phyloP scores from a whole-genome alignment of 176 grass and related monocot species.

The Phragmites australis region DNA sequence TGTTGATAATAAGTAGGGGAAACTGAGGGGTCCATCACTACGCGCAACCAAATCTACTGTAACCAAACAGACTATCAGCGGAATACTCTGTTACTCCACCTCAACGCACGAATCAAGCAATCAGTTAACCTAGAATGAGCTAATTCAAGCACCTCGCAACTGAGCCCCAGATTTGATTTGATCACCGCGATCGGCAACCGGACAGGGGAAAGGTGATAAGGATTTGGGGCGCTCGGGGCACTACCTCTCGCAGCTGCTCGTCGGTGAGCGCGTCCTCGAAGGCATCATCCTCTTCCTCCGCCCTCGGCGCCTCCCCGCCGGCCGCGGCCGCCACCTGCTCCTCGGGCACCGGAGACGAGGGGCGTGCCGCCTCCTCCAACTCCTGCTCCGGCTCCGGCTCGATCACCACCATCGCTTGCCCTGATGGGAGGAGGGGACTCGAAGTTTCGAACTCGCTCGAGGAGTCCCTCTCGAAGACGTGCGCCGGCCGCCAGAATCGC shows the following conservation, averaged over 20 bases:
- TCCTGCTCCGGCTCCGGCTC: constrained; percentile 55
- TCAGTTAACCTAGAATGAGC: neutral
- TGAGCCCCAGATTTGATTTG: constrained; percentile 32
- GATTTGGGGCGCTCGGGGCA: neutral
- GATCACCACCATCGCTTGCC: constrained; percentile 65
- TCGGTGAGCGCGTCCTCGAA: constrained; percentile 94
- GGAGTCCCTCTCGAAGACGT: neutral
- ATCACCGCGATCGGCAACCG: neutral
- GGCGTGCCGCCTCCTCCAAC: neutral
- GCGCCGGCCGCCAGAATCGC: neutral
- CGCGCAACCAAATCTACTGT: constrained; percentile 2
- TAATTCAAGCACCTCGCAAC: neutral
- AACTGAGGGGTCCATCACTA: neutral
- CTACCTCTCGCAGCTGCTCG: constrained; percentile 83
- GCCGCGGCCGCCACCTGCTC: neutral
- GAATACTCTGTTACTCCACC: neutral
- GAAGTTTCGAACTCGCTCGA: constrained; percentile 1
- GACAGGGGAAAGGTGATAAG: neutral
- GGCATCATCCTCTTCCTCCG: constrained; percentile 48
- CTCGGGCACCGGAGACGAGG: neutral
- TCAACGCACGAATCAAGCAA: neutral
- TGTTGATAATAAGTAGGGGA: neutral
- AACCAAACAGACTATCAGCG: neutral
- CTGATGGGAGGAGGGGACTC: neutral
- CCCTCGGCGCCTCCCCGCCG: constrained; percentile 25